Base-by-base conservation (phyloP, 75 land plant species). In the Picea glauca region DNA sequence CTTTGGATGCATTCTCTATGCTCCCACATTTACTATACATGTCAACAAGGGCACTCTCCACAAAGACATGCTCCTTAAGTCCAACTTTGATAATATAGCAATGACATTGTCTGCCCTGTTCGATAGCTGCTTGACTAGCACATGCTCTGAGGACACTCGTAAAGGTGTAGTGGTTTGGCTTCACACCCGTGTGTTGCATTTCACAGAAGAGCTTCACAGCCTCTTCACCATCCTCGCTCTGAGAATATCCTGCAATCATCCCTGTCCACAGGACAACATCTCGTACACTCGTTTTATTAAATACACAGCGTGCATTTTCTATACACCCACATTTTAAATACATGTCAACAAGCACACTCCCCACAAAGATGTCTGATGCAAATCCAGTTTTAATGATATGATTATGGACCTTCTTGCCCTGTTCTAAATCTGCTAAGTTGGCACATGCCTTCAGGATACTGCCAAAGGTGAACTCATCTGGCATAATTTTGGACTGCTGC, bases 341-440 rank as follows among this genome's bases (percentile, higher is more conserved):
- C 92, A 88, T 77, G 64, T 85, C 81, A 43, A 92, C 78, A 23
- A 92, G 83, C 12, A 90, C 85, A 58, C 90, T 86, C 43, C 90
- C 90, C 73, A 85, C 82, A 20, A 50, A 50, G 11, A 50, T 50
- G 11, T 50, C 56, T 50, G 56, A 50, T 50, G 56, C 56, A 50
- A 50, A 50, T 50, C 56, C 56, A 50, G 56, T 50, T 50, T 50
- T 50, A 9, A 50, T 50, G 56, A 50, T 50, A 50, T 50, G 56
- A 50, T 50, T 50, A 15, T 66, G 70, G n/a, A 66, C 15, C 40
- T 26, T 20, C 70, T 66, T 66, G 15, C 70, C 70, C 40, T 66
- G 70, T 5, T 15, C 38, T 66, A 38, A 33, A 33, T 66, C 70
- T 33, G 40, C 17, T 18, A 66, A 32, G 20, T 20, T 8, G 2